Base-by-base conservation (phyloP, 805 yeast genomes). In the Saturnispora quitensis region DNA sequence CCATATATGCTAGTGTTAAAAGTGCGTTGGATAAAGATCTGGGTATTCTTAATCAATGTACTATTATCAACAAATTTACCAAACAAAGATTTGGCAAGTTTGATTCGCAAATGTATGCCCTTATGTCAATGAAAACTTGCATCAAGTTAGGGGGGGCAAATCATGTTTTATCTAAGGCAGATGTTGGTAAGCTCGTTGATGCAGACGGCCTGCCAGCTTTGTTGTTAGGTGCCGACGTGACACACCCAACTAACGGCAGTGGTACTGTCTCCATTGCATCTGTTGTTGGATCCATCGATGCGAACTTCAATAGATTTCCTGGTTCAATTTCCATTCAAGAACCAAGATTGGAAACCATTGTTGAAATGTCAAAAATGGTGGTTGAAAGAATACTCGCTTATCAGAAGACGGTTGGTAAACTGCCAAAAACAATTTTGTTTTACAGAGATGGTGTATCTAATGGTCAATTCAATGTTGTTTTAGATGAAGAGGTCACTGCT, bases 381-480 rank as follows among this genome's bases (percentile, higher is more conserved):
- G 52, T 55, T 35, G 63, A 60, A 47, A 55, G 66, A 52, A 51
- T 62, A 17, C 31, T 46, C 42, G 56, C 55, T 24, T 62, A 59
- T 34, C 51, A 56, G 17, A 52, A 55, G 24, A 51, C 47, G 48
- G 58, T 61, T 36, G 58, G 60, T 5, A 56, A 56, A 33, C 43
- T 62, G 20, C 69, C 69, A 13, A 36, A 52, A 35, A 53, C 54
- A 17, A 60, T 66, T 47, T 40, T 66, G 5, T 62, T 64, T 45
- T 65, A 64, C 57, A 63, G 69, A 52, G 69, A 65, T 56, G 69
- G 69, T 56, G 68, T 66, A 22, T 61, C 68, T 17, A 57, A 62
- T 43, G 69, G 69, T 36, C 69, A 65, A 53, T 66, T 64, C 40
- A 53, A 56, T 46, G 58, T 56, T 9, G 58, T 66, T 17, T 50